These are phyloP conservation scores for Melampsora larici-populina DNA, from an alignment of 1,284 basidiomycete species.

Conservation along the genomic window DNA sequence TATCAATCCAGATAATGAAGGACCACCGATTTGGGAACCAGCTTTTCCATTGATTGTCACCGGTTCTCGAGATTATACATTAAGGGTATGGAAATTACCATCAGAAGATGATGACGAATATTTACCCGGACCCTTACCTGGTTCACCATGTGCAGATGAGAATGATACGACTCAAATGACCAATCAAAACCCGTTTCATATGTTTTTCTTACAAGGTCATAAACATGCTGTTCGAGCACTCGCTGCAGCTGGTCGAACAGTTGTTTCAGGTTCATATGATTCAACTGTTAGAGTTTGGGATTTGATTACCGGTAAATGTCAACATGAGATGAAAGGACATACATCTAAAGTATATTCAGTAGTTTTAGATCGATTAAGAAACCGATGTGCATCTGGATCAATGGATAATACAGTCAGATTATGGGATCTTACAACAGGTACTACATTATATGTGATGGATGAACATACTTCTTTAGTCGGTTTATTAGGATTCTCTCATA, in stretches of 20 bases:
- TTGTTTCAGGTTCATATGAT: slow-evolving; percentile 94
- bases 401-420: slow-evolving; percentile 94
- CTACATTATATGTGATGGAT: slow-evolving; percentile 69
- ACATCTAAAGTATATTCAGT: slow-evolving; percentile 85
- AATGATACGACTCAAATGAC: slow-evolving; percentile 58
- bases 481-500: slow-evolving; percentile 63
- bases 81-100: slow-evolving; percentile 86
- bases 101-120: slow-evolving; percentile 66
- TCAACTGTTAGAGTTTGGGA: slow-evolving; percentile 92
- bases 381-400: slow-evolving; percentile 86
- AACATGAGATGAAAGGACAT: slow-evolving; percentile 76
- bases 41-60: slow-evolving; percentile 76
- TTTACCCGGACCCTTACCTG: slow-evolving; percentile 28
- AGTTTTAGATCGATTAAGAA: slow-evolving; percentile 61
- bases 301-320: slow-evolving; percentile 77
- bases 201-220: slow-evolving; percentile 77
- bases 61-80: slow-evolving; percentile 81
- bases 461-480: slow-evolving; percentile 53
- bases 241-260: slow-evolving; percentile 79
- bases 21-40: slow-evolving; percentile 57
- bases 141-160: slow-evolving; percentile 44
- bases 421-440: slow-evolving; percentile 78
- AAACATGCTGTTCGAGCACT: slow-evolving; percentile 84
- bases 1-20: slow-evolving; percentile 57
- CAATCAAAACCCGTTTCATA: slow-evolving; percentile 74